Base-by-base conservation (phyloP, 805 yeast genomes). In the Cephaloascus albidus region DNA sequence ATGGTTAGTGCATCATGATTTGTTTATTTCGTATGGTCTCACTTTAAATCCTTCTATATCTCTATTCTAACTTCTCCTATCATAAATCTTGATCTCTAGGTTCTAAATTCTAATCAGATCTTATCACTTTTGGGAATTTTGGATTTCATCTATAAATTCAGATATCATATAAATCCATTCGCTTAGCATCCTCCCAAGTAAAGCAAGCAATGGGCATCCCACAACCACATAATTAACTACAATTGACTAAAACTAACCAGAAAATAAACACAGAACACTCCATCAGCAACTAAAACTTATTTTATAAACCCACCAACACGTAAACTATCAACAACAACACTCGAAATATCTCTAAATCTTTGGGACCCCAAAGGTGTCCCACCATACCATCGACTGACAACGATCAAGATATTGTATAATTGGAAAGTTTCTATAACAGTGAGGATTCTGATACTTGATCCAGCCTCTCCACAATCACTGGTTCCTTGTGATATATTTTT, bases 331-430 rank as follows among this genome's bases (percentile, higher is more conserved):
- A 63, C 59, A 0, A 78, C 81, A 12, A 72, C 74, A 19, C 70
- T 65, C 36, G 76, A 68, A 4, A 85, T 84, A 47, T 77, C 80
- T 42, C 85, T 65, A 50, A 85, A 85, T 40, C 95, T 57, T 18
- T 76, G 69, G 3, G 85, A 69, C 0, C 95, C 95, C 33, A 85
- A 52, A 3, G 84, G 85, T 0, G 69, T 67, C 0, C 95, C 94
- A 1, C 90, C 90, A 51, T 81, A 82, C 95, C 94, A 85, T 43
- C 95, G 54, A 0, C 85, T 74, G 0, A 82, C 93, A 20, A 85
- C 77, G 1, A 85, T 70, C 15, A 85, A 49, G 1, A 78, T 71
- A 51, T 82, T 79, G 3, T 68, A 55, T 10, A 77, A 39, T 31
- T 70, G 58, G 4, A 72, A 54, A 23, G 74, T 57, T 17, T 74